Evolutionary conservation across 129 eudicot genomes (phyloP), one percentile per base, ranked within the genome.

Genomic region (Escallonia herrerae): DNA sequence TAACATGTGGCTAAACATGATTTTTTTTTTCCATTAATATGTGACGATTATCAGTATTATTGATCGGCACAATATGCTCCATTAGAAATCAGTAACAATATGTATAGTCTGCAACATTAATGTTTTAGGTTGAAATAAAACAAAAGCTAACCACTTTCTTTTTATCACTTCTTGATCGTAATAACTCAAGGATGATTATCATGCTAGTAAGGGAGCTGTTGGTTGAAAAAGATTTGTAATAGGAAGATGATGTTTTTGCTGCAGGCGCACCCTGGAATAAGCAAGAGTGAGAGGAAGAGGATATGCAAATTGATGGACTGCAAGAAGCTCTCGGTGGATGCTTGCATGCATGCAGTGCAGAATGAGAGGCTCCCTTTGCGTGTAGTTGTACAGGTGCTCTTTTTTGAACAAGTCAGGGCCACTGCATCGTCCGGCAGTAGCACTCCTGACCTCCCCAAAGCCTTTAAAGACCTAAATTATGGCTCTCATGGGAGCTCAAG

Each of bases 321-420:
- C 86, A 94, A 94, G 80, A 89, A 94, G 77, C 94, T 94, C 53
- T 94, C 99, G 2, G 97, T 76, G 5, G 97, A 94, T 15, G 99
- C 95, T 15, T 94, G 99, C 74, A 77, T 83, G 91, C 99, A 94
- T 12, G 99, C 99, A 0, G 99, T 86, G 40, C 99, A 94, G 56
- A 94, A 94, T n/a, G 99, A 94, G 84, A 64, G 99, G 45, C 95
- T 94, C 58, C 99, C 99, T 0, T 10, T 94, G 69, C 90, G 99
- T 3, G 81, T 86, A 4, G 86, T 84, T 15, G 97, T 94, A 3
- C 99, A 94, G 67, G 95, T 94, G 8, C 93, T 94, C 55, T 94
- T 94, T 75, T 89, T 89, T 38, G 99, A 94, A 88, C 97, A 94
- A 80, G 96, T 84, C 7, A 74, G 97, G 39, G 97, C 99, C 5